These are phyloP conservation scores for Maudiozyma turicensis DNA, from an alignment of 805 yeast species.

Conservation along the genomic window DNA sequence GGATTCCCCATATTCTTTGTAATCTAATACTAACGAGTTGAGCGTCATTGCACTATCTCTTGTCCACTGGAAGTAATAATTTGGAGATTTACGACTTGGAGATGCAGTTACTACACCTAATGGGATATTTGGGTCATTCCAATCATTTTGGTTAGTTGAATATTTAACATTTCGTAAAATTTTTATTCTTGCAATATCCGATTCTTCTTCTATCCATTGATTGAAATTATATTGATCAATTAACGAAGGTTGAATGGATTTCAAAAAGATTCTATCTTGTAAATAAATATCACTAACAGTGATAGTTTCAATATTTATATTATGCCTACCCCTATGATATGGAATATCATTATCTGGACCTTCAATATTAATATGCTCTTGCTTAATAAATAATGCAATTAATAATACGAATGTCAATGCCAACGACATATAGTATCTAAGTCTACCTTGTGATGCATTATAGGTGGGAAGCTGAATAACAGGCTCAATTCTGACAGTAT, in stretches of 20 bases:
- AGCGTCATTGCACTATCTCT: conserved; percentile 83
- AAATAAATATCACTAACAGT: background rate
- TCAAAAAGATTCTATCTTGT: conserved; percentile 3
- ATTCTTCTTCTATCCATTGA: conserved; percentile 38
- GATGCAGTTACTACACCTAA: conserved; percentile 76
- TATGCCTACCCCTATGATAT: background rate
- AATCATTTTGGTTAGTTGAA: conserved; percentile 20
- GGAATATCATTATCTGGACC: background rate
- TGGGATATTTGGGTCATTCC: background rate
- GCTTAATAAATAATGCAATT: background rate
- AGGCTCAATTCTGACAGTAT: no score
- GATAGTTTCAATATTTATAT: no score
- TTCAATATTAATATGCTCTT: background rate
- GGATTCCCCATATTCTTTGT: background rate
- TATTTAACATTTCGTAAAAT: conserved; percentile 40
- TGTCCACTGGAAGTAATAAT: conserved; percentile 85
- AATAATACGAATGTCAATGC: background rate
- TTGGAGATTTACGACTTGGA: conserved; percentile 60
- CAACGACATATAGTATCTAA: background rate
- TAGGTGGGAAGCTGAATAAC: no score
- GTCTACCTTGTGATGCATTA: no score
- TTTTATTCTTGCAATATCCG: conserved; percentile 32
- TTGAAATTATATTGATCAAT: conserved; percentile 1
- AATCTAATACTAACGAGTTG: conserved; percentile 37
- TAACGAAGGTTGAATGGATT: conserved; percentile 9